Conservation (phyloP, 345 rosid species). For the Eucalyptus regnans region DNA sequence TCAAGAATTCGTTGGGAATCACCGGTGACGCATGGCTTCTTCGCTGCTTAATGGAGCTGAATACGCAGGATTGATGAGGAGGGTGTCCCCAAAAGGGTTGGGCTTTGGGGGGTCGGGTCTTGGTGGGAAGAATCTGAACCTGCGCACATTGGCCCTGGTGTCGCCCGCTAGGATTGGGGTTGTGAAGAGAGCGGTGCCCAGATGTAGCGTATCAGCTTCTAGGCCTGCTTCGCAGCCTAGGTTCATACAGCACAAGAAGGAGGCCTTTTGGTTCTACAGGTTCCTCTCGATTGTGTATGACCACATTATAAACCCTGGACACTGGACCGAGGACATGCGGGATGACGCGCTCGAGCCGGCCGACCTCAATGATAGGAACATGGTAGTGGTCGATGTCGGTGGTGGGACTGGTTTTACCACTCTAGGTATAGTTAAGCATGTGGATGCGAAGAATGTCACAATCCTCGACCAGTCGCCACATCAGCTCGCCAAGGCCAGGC, state of each 20-base stretch:
- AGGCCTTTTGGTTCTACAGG: slow-evolving; percentile 98
- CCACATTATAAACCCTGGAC: slow-evolving; percentile 84
- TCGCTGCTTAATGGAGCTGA: slow-evolving; percentile 61
- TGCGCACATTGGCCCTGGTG: slow-evolving; percentile 15
- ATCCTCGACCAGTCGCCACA: slow-evolving; percentile 98
- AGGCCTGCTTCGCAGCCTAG: slow-evolving; percentile 92
- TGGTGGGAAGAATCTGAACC: slow-evolving; percentile 14
- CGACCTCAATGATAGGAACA: slow-evolving; percentile 53
- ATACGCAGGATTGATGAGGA: slow-evolving; percentile 21
- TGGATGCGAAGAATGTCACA: slow-evolving; percentile 91
- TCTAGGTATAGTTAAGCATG: slow-evolving; percentile 87
- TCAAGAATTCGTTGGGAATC: not conserved
- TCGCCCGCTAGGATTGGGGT: slow-evolving; percentile 6
- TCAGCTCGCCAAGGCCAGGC: slow-evolving; percentile 94
- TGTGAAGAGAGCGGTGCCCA: slow-evolving; percentile 10
- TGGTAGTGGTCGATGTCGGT: slow-evolving; percentile 96
- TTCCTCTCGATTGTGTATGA: slow-evolving; percentile 91
- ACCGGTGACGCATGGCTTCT: slow-evolving; percentile 41
- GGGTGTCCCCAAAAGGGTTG: slow-evolving; percentile 20
- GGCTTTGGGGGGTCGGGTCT: slow-evolving; percentile 30
- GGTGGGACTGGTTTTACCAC: slow-evolving; percentile 99
- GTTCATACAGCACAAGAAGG: slow-evolving; percentile 96
- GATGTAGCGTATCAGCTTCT: slow-evolving; percentile 62
- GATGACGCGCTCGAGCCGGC: slow-evolving; percentile 98
- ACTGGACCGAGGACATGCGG: slow-evolving; percentile 98